Conservation (phyloP, 139 green algal genomes). For the Tetraselmis striata region DNA sequence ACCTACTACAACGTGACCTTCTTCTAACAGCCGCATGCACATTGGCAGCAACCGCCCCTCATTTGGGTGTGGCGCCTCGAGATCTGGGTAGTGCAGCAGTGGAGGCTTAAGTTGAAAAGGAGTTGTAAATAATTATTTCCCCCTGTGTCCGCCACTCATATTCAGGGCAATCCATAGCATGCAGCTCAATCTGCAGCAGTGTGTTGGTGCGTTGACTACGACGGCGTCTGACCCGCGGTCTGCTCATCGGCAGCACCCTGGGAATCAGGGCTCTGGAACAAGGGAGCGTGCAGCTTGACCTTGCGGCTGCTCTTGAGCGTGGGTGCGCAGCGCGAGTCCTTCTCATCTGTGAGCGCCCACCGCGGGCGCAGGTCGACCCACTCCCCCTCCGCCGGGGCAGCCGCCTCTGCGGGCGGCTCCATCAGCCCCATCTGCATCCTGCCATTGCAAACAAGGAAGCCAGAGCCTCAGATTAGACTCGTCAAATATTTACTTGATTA, state of each 20-base stretch:
- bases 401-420: slow-evolving; percentile 19
- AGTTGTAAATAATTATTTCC: no score
- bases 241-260: no score
- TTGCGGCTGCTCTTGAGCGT: background rate
- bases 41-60: no score
- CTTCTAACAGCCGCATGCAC: background rate
- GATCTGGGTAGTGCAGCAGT: no score
- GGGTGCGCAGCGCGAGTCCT: background rate
- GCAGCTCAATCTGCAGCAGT: no score
- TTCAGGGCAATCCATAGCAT: no score
- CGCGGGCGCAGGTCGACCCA: slow-evolving; percentile 79
- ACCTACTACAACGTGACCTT: background rate
- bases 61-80: no score
- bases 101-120: no score
- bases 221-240: no score
- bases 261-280: background rate
- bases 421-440: slow-evolving; percentile 38
- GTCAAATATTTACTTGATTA: background rate
- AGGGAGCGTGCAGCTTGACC: background rate
- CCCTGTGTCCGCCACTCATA: no score
- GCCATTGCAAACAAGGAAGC: slow-evolving; percentile 4
- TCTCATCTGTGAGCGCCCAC: slow-evolving; percentile 72
- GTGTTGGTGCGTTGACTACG: no score
- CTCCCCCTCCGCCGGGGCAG: slow-evolving; percentile 22
- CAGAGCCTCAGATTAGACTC: slow-evolving; percentile 1